Conservation (phyloP, 495 filamentous ascomycete genomes). For the Aspergillus ostianus region DNA sequence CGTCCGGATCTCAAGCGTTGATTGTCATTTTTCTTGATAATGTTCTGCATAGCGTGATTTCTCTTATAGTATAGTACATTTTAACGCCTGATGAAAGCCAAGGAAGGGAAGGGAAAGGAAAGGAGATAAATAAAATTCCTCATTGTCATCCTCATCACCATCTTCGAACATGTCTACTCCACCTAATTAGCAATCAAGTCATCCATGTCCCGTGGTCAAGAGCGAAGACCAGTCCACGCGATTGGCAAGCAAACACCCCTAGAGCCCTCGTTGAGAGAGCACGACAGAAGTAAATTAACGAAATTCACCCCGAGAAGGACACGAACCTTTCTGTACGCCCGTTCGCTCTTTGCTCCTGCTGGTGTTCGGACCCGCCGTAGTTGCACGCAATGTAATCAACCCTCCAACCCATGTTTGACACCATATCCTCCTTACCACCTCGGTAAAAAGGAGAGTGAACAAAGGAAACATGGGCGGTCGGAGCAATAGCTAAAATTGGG, state of each 20-base stretch:
- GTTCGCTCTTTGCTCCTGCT: neutral
- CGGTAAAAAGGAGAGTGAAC: neutral
- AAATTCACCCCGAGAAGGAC: neutral
- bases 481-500: too few species aligned
- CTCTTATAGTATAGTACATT: neutral
- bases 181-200: too few species aligned
- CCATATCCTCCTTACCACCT: neutral
- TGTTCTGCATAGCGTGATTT: neutral
- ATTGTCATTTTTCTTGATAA: neutral
- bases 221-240: too few species aligned
- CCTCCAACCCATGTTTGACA: neutral
- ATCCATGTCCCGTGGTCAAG: too few species aligned
- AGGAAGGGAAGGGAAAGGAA: slow-evolving; percentile 25
- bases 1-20: neutral
- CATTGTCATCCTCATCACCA: neutral
- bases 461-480: neutral
- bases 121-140: neutral
- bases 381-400: neutral
- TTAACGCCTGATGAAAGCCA: slow-evolving; percentile 10
- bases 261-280: too few species aligned
- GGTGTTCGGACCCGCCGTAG: neutral
- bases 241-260: neutral
- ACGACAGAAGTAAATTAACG: neutral
- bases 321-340: neutral
- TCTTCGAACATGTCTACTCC: too few species aligned